Conservation (phyloP, 2,329 filamentous ascomycete species). For the Nothomitra cinnamomea region DNA sequence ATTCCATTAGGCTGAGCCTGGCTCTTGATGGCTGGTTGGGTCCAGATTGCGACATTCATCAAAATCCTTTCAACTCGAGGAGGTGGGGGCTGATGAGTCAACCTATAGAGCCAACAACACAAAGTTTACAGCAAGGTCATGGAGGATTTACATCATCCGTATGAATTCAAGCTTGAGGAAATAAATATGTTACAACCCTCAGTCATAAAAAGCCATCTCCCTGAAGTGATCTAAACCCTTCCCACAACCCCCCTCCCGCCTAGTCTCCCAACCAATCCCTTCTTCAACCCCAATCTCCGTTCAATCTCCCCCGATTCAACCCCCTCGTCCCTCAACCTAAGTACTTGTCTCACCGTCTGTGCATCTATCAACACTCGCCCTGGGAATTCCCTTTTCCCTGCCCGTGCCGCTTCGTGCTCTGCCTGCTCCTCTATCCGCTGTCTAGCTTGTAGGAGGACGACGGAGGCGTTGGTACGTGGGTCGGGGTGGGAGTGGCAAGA, state of each 20-base stretch:
- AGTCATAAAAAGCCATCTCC: no score
- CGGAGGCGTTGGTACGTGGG: conserved; percentile 1
- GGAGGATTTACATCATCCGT: no score
- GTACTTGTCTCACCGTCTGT: conserved; percentile 29
- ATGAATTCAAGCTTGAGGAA: no score
- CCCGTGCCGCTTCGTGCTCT: conserved; percentile 1
- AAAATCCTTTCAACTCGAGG: no score
- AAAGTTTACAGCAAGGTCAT: no score
- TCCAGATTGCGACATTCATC: no score
- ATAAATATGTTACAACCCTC: no score
- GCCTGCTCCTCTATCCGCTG: conserved; percentile 1
- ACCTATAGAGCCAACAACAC: no score
- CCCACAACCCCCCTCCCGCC: conserved; percentile 21
- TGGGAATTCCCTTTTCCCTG: conserved; percentile 3
- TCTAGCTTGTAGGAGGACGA: conserved; percentile 1
- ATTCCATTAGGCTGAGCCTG: no score
- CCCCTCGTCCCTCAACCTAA: conserved; percentile 30
- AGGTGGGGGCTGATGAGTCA: no score
- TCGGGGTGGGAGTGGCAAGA: background rate
- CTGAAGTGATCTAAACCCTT: no score
- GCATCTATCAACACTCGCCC: conserved; percentile 32
- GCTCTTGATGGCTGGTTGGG: no score
- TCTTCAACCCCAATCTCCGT: conserved; percentile 25
- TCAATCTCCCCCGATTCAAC: conserved; percentile 25
- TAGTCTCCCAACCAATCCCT: conserved; percentile 25